Conservation (phyloP, 257 asterid genomes). For the Marsdenia floribunda region DNA sequence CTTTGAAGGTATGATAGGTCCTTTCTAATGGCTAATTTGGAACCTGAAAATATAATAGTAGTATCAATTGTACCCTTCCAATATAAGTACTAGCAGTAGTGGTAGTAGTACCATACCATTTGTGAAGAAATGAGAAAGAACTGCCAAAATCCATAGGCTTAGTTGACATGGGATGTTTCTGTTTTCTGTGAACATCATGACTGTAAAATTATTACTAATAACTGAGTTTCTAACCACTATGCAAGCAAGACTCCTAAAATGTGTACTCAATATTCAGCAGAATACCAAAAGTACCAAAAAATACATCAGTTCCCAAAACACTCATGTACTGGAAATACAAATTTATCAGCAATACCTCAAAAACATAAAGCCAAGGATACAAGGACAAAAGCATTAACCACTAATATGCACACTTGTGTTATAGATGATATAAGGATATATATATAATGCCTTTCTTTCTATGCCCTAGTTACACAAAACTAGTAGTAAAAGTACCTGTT, state of each 20-base stretch:
- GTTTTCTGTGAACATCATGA: neutral
- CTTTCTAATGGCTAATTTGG: no score
- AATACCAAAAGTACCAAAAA: neutral
- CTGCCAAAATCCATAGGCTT: no score
- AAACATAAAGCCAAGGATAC: constrained; percentile 1
- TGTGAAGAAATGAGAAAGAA: no score
- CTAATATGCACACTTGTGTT: constrained; percentile 22
- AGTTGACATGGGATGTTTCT: no score
- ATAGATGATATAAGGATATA: neutral
- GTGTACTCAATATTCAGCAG: neutral
- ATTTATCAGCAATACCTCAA: neutral
- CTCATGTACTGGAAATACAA: neutral
- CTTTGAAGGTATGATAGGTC: no score
- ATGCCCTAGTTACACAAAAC: neutral
- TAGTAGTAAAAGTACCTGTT: neutral
- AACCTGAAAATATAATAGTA: no score
- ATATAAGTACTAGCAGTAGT: no score
- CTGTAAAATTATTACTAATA: no score
- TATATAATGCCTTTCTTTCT: neutral
- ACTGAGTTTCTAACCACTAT: no score
- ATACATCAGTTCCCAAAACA: neutral
- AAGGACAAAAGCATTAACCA: neutral
- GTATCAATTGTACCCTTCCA: no score
- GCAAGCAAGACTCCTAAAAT: neutral
- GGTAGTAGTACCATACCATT: no score